Evolutionary conservation across 2,329 filamentous ascomycete genomes (phyloP).

Genomic region (Hysterium pulicare): DNA sequence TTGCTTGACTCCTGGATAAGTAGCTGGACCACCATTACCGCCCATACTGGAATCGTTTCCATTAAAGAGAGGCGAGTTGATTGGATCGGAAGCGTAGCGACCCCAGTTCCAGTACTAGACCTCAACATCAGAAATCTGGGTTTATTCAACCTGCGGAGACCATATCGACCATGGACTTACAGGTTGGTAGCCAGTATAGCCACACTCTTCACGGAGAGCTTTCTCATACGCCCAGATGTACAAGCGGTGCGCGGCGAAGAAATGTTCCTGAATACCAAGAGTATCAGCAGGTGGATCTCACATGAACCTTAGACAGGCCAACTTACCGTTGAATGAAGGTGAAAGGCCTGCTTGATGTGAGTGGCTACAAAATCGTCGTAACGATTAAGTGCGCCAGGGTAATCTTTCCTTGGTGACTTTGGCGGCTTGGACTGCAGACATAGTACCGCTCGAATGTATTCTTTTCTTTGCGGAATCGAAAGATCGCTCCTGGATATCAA

Average conservation of each 20-base stretch:
- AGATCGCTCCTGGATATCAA: conserved; percentile 16
- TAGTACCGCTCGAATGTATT: conserved; percentile 21
- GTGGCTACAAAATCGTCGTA: conserved; percentile 26
- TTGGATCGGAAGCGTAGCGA: conserved; percentile 37
- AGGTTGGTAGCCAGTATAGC: conserved; percentile 35
- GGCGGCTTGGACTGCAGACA: conserved; percentile 20
- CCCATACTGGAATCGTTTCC: conserved; percentile 47
- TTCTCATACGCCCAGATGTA: conserved; percentile 36
- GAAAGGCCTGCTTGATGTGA: conserved; percentile 19
- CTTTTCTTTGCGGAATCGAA: conserved; percentile 15
- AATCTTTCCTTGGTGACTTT: conserved; percentile 10
- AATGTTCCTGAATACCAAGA: conserved; percentile 18
- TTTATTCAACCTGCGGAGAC: no score
- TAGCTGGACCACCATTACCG: conserved; percentile 41
- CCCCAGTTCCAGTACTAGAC: conserved; percentile 48
- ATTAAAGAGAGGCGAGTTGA: conserved; percentile 52
- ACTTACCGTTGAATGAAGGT: conserved; percentile 22
- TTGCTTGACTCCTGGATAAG: conserved; percentile 14
- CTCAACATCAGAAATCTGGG: background rate
- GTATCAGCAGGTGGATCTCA: conserved; percentile 7
- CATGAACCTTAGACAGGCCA: background rate
- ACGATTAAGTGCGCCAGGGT: conserved; percentile 19
- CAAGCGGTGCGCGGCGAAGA: conserved; percentile 36
- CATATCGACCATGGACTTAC: conserved; percentile 11
- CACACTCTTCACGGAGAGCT: conserved; percentile 37